Evolutionary conservation across 106 monocot species (phyloP).

Genomic region (Amphibolis antarctica): DNA sequence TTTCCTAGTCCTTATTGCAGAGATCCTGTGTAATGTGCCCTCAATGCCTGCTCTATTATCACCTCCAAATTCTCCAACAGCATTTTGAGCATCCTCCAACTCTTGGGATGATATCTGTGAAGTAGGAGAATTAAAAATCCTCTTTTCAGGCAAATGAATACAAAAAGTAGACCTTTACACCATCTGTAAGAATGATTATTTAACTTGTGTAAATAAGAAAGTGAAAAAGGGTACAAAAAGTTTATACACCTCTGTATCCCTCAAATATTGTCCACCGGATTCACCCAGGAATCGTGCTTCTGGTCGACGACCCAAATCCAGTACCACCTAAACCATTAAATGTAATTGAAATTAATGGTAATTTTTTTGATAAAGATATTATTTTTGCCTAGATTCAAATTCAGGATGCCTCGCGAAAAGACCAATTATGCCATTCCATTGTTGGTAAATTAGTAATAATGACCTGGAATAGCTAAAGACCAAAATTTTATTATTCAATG

Average conservation of each 20-base stretch:
- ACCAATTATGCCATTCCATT: too few species aligned
- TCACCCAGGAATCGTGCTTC: slow-evolving; percentile 87
- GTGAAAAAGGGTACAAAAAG: not conserved
- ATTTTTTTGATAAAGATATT: not conserved
- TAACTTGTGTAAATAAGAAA: not conserved
- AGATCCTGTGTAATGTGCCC: slow-evolving; percentile 86
- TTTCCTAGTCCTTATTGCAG: slow-evolving; percentile 90
- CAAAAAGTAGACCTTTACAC: too few species aligned
- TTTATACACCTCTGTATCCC: slow-evolving; percentile 47
- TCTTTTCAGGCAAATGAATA: not conserved
- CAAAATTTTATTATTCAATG: too few species aligned
- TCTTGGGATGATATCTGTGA: slow-evolving; percentile 71
- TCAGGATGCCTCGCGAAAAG: too few species aligned
- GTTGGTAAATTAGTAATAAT: too few species aligned
- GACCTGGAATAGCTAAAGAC: too few species aligned
- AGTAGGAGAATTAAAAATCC: not conserved
- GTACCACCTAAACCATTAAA: not conserved
- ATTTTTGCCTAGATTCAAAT: too few species aligned
- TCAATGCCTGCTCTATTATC: slow-evolving; percentile 94
- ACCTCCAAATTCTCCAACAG: slow-evolving; percentile 88
- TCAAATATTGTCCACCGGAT: slow-evolving; percentile 75
- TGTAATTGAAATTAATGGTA: not conserved
- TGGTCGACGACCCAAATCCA: slow-evolving; percentile 69
- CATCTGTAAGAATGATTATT: too few species aligned
- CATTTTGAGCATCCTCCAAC: slow-evolving; percentile 71